Evolutionary conservation across 129 eudicot genomes (phyloP).

Genomic region (Daucus carota): DH1_v3.0 NC_030386.2:30401001-30401500

Average conservation of each 20-base stretch:
- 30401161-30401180: background rate
- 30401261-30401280: background rate
- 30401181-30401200: background rate
- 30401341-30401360: slow-evolving; percentile 44
- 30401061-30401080: slow-evolving; percentile 29
- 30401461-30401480: slow-evolving; percentile 29
- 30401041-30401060: slow-evolving; percentile 45
- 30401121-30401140: background rate
- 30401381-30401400: slow-evolving; percentile 42
- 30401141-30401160: background rate
- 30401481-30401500: slow-evolving; percentile 38
- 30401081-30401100: slow-evolving; percentile 23
- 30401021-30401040: slow-evolving; percentile 14
- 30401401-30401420: slow-evolving; percentile 18
- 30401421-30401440: background rate
- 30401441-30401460: background rate
- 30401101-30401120: background rate
- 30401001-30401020: slow-evolving; percentile 12
- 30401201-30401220: background rate
- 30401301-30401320: background rate
- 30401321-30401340: slow-evolving; percentile 35
- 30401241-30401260: background rate
- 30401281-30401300: background rate
- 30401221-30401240: background rate
- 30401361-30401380: slow-evolving; percentile 31